Base-by-base conservation (phyloP, 805 yeast genomes). In the Candida arabinofermentans region DNA sequence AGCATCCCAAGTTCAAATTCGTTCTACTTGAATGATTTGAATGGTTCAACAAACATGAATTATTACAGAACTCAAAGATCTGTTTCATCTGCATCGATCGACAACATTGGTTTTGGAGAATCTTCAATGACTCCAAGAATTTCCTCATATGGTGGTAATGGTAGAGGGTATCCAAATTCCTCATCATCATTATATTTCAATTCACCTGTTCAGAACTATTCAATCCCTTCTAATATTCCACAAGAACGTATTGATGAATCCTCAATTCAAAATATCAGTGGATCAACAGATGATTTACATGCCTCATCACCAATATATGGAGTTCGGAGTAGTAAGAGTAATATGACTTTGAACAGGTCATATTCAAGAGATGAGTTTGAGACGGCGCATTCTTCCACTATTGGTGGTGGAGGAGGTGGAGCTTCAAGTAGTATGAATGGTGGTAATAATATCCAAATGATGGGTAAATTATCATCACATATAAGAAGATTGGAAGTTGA, bases 401-500 rank as follows among this genome's bases (percentile, higher is more conserved):
- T 48, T 16, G 55, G 53, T 19, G 52, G 47, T 8, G 34, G 50
- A 6, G 55, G 53, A 21, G 52, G 47, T 8, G 34, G 50, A 6
- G 46, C 56, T 7, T 34, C 50, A 19, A 37, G 40, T 10, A 37
- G 37, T 18, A 40, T 38, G 30, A 41, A 40, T 24, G 51, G 56
- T 7, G 50, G 55, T 41, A 29, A 42, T 49, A 63, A 64, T 40
- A 72, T 82, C 34, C 96, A 85, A 56, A 59, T 86, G 40, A 75
- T 86, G 36, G 79, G 83, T 47, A 86, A 83, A 53, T 72, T 93
- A 71, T 80, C 90, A 35, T 66, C 86, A 0, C 86, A 81, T 37
- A 79, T 91, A 16, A 74, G 96, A 44, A 72, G 90, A 42, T 67
- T 91, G 31, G 96, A 91, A 58, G 75, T 84, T 22, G 97, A 93